Percentiles rank a stretch among this genome's conserved stretches.
These are phyloP conservation scores for Mycosphaerella sp. DNA, from an alignment of 2,329 filamentous ascomycete genomes.

Conservation along the genomic window DNA sequence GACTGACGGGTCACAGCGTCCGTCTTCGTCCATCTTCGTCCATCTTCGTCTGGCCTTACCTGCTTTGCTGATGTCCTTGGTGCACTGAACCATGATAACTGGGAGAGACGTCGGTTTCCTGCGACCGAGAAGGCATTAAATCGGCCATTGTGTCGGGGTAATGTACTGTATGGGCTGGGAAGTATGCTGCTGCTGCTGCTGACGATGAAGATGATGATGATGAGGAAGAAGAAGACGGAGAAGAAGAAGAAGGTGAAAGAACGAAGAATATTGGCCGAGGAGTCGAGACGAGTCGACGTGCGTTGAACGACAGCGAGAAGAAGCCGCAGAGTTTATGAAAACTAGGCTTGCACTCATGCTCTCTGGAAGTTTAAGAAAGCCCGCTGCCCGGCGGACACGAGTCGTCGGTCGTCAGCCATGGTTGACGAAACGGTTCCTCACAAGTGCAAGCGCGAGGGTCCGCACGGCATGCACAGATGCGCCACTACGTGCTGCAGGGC, in stretches of 20 bases:
- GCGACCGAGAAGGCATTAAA: conserved; percentile 4
- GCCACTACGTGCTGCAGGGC: conserved; percentile 11
- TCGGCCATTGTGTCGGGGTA: not conserved
- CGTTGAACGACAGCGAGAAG: not conserved
- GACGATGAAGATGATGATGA: too few species aligned
- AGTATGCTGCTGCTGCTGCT: too few species aligned
- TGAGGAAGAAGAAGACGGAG: not conserved
- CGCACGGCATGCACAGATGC: not conserved
- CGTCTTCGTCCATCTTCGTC: too few species aligned
- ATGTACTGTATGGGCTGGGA: too few species aligned
- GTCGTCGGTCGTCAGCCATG: conserved; percentile 6
- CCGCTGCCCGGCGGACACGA: not conserved
- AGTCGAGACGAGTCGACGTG: not conserved
- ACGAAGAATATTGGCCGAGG: too few species aligned
- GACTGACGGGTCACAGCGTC: not conserved
- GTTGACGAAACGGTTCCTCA: not conserved
- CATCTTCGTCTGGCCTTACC: conserved; percentile 5
- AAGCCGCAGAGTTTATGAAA: conserved; percentile 7
- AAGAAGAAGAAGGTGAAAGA: not conserved
- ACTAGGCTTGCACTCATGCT: conserved; percentile 1
- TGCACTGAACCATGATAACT: not conserved
- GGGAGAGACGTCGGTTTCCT: conserved; percentile 4
- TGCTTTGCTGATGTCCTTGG: conserved; percentile 11
- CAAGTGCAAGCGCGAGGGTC: not conserved
- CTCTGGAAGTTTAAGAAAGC: conserved; percentile 2